phyloP scores from a whole-genome alignment of 257 asterid genomes.

The Paulownia fortunei region DNA sequence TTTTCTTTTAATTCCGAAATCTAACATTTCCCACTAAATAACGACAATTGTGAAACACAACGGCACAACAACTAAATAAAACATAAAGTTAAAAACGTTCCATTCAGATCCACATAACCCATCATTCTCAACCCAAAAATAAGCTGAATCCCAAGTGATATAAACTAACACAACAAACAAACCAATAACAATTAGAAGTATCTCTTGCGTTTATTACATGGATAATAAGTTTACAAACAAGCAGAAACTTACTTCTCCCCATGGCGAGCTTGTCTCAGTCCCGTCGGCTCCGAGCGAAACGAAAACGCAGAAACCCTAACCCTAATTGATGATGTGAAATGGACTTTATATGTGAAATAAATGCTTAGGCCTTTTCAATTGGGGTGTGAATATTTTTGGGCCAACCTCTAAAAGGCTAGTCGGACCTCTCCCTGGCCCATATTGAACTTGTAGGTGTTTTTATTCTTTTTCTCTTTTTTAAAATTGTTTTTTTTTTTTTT shows the following conservation, averaged over 20 bases:
- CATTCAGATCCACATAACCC: background rate
- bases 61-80: background rate
- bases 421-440: slow-evolving; percentile 6
- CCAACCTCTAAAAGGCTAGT: background rate
- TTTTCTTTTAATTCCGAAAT: too few relatives aligned
- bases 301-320: slow-evolving; percentile 14
- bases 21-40: background rate
- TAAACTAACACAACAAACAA: background rate
- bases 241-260: slow-evolving; percentile 37
- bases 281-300: background rate
- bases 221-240: background rate
- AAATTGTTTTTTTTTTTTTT: too few relatives aligned
- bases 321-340: background rate
- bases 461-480: background rate
- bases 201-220: background rate
- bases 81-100: background rate
- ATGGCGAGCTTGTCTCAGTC: slow-evolving; percentile 24
- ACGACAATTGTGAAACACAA: background rate
- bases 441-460: background rate
- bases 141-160: background rate
- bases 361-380: background rate
- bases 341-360: background rate
- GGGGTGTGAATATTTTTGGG: background rate
- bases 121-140: background rate
- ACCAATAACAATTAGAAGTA: background rate